Evolutionary conservation across 345 rosid genomes (phyloP).

Genomic region (Populus ilicifolia): DNA sequence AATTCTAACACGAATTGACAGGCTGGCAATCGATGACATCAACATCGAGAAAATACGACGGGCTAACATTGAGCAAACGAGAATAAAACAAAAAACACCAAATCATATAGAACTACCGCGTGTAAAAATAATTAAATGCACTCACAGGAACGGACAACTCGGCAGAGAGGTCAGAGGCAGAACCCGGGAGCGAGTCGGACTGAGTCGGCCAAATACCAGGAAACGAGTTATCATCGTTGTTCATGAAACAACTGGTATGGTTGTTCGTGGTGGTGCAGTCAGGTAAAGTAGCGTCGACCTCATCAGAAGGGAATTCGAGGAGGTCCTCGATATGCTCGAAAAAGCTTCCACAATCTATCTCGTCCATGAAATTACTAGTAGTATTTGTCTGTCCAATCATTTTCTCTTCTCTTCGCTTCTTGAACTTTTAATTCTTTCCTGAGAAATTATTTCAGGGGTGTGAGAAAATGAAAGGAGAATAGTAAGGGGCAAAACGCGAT

Average conservation of each 20-base stretch:
- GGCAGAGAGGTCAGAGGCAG: conserved; percentile 63
- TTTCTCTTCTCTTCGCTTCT: neutral
- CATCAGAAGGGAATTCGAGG: conserved; percentile 75
- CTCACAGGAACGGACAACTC: conserved; percentile 91
- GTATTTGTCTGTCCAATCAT: conserved; percentile 57
- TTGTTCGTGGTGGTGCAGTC: conserved; percentile 10
- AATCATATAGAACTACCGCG: neutral
- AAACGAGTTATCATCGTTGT: conserved; percentile 29
- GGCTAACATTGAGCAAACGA: neutral
- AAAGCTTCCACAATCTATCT: conserved; percentile 87
- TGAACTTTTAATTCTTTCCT: neutral
- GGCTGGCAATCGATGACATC: conserved; percentile 15
- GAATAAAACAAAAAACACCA: neutral
- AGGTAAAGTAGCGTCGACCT: conserved; percentile 42
- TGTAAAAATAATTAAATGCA: neutral
- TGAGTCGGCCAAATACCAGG: conserved; percentile 69
- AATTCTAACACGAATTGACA: neutral
- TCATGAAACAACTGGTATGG: neutral
- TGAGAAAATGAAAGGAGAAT: neutral
- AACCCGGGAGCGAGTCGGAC: conserved; percentile 53
- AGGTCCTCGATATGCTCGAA: conserved; percentile 92
- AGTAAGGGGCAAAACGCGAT: neutral
- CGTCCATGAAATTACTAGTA: conserved; percentile 44
- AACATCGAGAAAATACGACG: conserved; percentile 8
- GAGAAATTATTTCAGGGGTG: neutral